Evolutionary conservation across 805 yeast genomes (phyloP).

Genomic region (Saccharomycopsis amapae): DNA sequence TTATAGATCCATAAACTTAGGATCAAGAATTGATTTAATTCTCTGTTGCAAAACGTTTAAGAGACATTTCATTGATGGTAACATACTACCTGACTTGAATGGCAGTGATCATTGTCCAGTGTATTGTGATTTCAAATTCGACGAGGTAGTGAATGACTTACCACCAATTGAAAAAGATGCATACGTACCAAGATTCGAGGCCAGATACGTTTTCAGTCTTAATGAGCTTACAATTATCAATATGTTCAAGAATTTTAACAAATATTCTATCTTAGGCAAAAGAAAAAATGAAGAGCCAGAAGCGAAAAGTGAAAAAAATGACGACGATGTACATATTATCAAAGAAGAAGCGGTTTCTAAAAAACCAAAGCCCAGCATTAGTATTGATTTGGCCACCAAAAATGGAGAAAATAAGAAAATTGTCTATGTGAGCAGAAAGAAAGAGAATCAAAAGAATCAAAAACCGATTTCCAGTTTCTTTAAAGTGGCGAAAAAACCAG

Average conservation of each 20-base stretch:
- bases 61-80: constrained; percentile 31
- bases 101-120: constrained; percentile 98
- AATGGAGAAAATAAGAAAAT: constrained; percentile 5
- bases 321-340: background rate
- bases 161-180: constrained; percentile 5
- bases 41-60: constrained; percentile 40
- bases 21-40: constrained; percentile 82
- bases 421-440: constrained; percentile 17
- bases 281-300: background rate
- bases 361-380: background rate
- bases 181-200: constrained; percentile 42
- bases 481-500: constrained; percentile 13
- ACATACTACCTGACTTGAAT: constrained; percentile 57
- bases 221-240: constrained; percentile 23
- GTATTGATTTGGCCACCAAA: background rate
- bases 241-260: constrained; percentile 20
- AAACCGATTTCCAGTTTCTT: constrained; percentile 26
- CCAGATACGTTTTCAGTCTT: constrained; percentile 40
- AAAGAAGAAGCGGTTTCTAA: background rate
- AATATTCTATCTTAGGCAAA: constrained; percentile 14
- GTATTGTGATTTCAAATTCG: constrained; percentile 51
- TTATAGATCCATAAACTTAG: constrained; percentile 74
- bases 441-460: constrained; percentile 16
- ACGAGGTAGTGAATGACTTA: background rate
- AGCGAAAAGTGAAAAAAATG: background rate